Evolutionary conservation across 1,284 basidiomycete species (phyloP), one percentile per base, ranked within the genome.

Genomic region (Pterulicium gracile): DNA sequence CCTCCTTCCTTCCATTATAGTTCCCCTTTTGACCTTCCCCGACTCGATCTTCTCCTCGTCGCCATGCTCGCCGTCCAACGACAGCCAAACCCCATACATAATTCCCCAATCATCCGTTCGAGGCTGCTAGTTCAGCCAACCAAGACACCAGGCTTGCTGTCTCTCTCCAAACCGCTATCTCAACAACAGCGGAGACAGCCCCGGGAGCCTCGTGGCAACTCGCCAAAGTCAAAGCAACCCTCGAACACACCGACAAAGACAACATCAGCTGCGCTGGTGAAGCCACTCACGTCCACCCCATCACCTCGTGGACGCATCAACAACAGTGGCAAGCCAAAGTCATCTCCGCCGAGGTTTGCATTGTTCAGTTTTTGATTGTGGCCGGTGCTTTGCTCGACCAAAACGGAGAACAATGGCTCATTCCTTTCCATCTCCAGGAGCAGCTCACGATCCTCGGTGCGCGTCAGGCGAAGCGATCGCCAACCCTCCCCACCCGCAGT

Each of bases 121-220:
- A 32, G 27, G 27, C n/a, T 32, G n/a, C 27, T 73, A 50, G 77
- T 86, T 13, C 78, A 81, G 56, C 74, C 82, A 1, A 84, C 83
- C 13, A 73, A 72, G 49, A 81, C 75, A 0, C 82, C 83, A 1
- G 82, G 82, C 56, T 68, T 86, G 14, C 72, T 86, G 47, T 73
- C 78, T 45, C 68, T 86, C 47, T 76, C 80, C 48, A 81, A 79
- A 67, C 78, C 79, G 15, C 52, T 62, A 15, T 63, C 68, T 39
- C 53, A 63, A 24, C 68, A 67, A 47, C 63, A 57, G 21, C 54
- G 55, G 10, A 64, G 68, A 43, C 61, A 58, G 0, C 52, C 57
- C 4, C 51, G 61, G 35, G 63, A 62, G 45, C 65, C 65, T 23
- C 60, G 65, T 5, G 61, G 62, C 32, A 63, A 57, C 48, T 58